These are phyloP conservation scores for Tulasnella sp. DNA, from an alignment of 768 basidiomycete species.

Conservation along the genomic window DNA sequence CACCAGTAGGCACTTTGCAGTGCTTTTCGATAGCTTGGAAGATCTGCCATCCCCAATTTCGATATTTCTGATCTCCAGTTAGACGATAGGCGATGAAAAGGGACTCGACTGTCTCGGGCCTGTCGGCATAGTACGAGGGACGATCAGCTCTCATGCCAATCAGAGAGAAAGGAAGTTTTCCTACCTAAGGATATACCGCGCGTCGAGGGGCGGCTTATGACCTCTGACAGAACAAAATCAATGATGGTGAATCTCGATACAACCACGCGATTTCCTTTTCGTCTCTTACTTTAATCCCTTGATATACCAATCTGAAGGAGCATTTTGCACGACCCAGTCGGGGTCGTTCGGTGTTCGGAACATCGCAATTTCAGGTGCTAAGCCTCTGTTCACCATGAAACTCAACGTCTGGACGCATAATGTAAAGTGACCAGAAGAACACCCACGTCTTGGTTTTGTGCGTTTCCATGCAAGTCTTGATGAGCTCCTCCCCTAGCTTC, in stretches of 20 bases:
- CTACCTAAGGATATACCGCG: constrained; percentile 86
- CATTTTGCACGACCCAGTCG: constrained; percentile 36
- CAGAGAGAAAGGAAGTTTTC: constrained; percentile 20
- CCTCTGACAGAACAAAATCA: neutral
- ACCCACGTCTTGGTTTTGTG: constrained; percentile 75
- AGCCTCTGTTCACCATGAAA: constrained; percentile 44
- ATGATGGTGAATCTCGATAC: neutral
- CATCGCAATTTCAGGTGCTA: constrained; percentile 84
- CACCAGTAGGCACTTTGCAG: constrained; percentile 67
- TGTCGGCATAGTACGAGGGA: constrained; percentile 26
- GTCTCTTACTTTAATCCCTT: constrained; percentile 50
- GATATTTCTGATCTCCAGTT: constrained; percentile 74
- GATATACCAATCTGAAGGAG: constrained; percentile 76
- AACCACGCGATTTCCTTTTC: neutral
- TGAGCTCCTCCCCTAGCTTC: constrained; percentile 67
- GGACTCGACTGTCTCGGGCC: constrained; percentile 91
- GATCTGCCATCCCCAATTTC: constrained; percentile 82
- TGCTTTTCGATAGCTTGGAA: constrained; percentile 84
- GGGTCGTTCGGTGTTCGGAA: constrained; percentile 62
- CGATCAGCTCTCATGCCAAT: neutral
- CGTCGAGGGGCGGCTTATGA: constrained; percentile 42
- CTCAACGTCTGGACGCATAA: neutral
- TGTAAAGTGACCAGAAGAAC: neutral
- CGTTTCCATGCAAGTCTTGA: constrained; percentile 82
- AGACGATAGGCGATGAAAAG: constrained; percentile 86